Evolutionary conservation across 1,139 yeast species (phyloP), one percentile per base, ranked within the genome.

Genomic region (Pneumocystis canis): DNA sequence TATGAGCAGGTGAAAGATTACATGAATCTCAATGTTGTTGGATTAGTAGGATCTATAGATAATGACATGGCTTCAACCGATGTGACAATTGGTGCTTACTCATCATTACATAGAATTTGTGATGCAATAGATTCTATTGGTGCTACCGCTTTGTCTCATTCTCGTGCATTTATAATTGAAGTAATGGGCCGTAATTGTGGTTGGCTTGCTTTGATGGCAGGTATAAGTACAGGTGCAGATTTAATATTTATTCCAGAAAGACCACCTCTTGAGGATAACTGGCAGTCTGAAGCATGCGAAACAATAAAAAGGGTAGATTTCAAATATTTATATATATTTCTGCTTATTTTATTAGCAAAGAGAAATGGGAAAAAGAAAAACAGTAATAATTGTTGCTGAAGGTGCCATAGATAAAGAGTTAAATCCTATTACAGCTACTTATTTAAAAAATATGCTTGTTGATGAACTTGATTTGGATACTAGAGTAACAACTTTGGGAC

Each of bases 121-220:
- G 89, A 88, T 74, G 87, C 90, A 75, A 88, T 90, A 68, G 97
- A 92, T 74, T 89, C 87, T 75, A 92, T 92, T 70, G 97, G 90
- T 74, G 95, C 97, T 60, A 92, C 98, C 41, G 98, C 98, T 28
- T 82, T 87, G 69, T 90, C 97, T 5, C 98, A 92, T 73, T 89
- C 97, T 28, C 83, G 98, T 73, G 98, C 98, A 5, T 92, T 92
- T 74, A 96, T 92, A 59, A 89, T 92, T 65, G 98, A 92, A 76
- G 98, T 92, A 61, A 92, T 92, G 98, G 98, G 98, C 65, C 84
- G 98, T 74, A 96, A 92, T 76, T 92, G 98, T 79, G 98, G 98
- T 66, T 92, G 98, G 98, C 81, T 92, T 70, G 97, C 95, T 1
- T 80, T 92, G 68, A 87, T 89, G 94, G 90, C 97, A 20, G 97